Conservation (phyloP, 2,329 filamentous ascomycete genomes). For the Emericellopsis cladophorae region DNA sequence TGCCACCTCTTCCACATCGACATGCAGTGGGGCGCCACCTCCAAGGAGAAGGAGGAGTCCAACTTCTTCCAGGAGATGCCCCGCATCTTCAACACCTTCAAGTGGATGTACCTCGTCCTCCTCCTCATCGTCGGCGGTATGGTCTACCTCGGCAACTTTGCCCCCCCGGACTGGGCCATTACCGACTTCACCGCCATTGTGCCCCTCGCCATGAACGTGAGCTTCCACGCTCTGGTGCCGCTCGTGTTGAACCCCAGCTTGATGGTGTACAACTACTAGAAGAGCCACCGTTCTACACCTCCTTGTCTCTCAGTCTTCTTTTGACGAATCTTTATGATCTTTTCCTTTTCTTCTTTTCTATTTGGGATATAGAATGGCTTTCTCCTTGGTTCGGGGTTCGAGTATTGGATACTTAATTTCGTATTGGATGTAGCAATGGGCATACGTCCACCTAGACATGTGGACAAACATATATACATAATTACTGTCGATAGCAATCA, state of each 20-base stretch:
- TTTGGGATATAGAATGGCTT: constrained; percentile 1
- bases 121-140: constrained; percentile 32
- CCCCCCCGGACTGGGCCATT: constrained; percentile 44
- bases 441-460: too few species aligned
- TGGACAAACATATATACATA: too few species aligned
- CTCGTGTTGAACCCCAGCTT: constrained; percentile 49
- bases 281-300: neutral
- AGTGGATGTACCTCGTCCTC: constrained; percentile 30
- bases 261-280: constrained; percentile 27
- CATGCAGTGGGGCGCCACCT: constrained; percentile 40
- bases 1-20: constrained; percentile 28
- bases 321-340: neutral
- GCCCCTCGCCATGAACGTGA: constrained; percentile 32
- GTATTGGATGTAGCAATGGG: too few species aligned
- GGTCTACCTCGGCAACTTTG: constrained; percentile 33
- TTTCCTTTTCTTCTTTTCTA: neutral
- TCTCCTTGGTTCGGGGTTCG: too few species aligned
- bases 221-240: constrained; percentile 33
- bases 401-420: too few species aligned
- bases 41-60: constrained; percentile 43
- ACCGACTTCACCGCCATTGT: constrained; percentile 44
- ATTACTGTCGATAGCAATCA: too few species aligned
- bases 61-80: constrained; percentile 44
- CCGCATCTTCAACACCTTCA: constrained; percentile 41
- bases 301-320: neutral